phyloP scores from a whole-genome alignment of 148 eudicot species.

The Chenopodium berlandieri region DNA sequence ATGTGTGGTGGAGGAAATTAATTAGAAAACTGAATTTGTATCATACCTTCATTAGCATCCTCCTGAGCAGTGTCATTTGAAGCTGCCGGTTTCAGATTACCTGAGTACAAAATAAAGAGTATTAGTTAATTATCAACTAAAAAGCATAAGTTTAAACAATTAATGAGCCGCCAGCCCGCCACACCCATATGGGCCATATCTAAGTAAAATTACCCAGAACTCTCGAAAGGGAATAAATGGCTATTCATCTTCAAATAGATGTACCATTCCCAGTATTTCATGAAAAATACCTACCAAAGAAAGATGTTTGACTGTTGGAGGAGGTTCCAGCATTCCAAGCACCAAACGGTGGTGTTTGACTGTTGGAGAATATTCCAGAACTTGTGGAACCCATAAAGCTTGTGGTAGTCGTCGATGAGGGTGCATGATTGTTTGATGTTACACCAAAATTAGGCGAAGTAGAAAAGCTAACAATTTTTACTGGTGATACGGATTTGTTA shows the following conservation, averaged over 20 bases:
- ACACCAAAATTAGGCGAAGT: constrained; percentile 23
- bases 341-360: constrained; percentile 24
- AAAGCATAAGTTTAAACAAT: neutral
- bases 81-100: constrained; percentile 49
- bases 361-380: constrained; percentile 30
- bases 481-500: constrained; percentile 21
- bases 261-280: neutral
- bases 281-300: constrained; percentile 53
- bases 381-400: constrained; percentile 22
- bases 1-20: neutral
- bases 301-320: constrained; percentile 37
- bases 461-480: constrained; percentile 25
- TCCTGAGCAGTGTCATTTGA: constrained; percentile 41
- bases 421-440: constrained; percentile 24
- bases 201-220: neutral
- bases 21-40: constrained; percentile 1
- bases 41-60: constrained; percentile 71
- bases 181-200: no score
- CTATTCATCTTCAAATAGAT: neutral
- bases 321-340: constrained; percentile 34
- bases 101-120: constrained; percentile 37
- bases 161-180: neutral
- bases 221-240: neutral
- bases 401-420: constrained; percentile 12
- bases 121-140: neutral